phyloP scores from a whole-genome alignment of 148 eudicot genomes.

The Heliamphora exappendiculata region DNA sequence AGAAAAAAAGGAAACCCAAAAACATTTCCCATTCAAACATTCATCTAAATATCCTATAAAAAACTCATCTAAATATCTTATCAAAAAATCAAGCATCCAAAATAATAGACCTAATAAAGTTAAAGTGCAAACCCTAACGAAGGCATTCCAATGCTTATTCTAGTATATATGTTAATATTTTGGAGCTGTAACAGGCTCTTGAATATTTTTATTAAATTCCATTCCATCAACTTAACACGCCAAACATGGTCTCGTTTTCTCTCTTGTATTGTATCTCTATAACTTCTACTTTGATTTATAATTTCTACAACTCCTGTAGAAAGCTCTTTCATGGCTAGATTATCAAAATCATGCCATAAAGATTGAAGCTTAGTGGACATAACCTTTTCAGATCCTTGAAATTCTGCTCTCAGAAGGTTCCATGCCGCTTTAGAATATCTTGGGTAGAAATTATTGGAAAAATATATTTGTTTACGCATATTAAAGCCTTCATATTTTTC shows the following conservation, averaged over 20 bases:
- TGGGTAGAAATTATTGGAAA: background rate
- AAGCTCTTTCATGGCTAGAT: background rate
- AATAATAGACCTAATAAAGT: background rate
- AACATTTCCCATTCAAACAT: slow-evolving; percentile 16
- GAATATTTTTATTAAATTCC: too few relatives aligned
- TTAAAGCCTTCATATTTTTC: background rate
- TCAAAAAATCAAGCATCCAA: too few relatives aligned
- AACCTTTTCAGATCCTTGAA: background rate
- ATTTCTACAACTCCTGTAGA: too few relatives aligned
- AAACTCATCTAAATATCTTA: background rate
- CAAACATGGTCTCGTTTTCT: too few relatives aligned
- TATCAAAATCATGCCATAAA: background rate
- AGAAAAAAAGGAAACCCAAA: slow-evolving; percentile 25
- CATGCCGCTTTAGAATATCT: background rate
- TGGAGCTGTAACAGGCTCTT: too few relatives aligned
- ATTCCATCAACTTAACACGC: too few relatives aligned
- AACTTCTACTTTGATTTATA: too few relatives aligned
- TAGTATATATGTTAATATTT: too few relatives aligned
- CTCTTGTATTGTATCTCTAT: too few relatives aligned
- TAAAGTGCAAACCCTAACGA: slow-evolving; percentile 16
- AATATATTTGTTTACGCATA: background rate
- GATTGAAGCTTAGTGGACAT: background rate
- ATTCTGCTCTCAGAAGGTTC: background rate
- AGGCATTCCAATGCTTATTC: slow-evolving; percentile 1
- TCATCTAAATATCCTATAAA: background rate